Conservation (phyloP, 2,329 filamentous ascomycete species). For the Leptographium wingfieldii region DNA sequence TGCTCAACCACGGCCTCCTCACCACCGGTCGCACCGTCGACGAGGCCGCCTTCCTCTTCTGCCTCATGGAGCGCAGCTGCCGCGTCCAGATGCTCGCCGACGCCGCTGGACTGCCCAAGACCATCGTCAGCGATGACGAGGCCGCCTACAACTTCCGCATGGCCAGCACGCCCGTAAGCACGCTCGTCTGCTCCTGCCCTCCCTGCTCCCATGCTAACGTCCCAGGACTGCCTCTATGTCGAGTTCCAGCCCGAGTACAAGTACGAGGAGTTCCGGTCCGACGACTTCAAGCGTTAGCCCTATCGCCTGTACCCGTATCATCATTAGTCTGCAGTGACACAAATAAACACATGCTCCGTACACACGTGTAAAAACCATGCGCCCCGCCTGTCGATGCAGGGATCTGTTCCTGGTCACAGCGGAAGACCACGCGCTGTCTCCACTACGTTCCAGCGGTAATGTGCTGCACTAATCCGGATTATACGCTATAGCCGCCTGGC, state of each 20-base stretch:
- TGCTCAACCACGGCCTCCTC: conserved; percentile 49
- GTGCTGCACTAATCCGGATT: no score
- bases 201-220: background rate
- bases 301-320: background rate
- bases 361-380: no score
- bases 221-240: conserved; percentile 31
- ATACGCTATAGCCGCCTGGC: no score
- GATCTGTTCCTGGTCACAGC: no score
- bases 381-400: no score
- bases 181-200: background rate
- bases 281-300: conserved; percentile 6
- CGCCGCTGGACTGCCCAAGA: conserved; percentile 27
- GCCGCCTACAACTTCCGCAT: conserved; percentile 17
- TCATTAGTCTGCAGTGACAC: no score
- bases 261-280: conserved; percentile 21
- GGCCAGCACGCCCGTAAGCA: conserved; percentile 13
- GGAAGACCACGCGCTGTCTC: no score
- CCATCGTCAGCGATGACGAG: conserved; percentile 23
- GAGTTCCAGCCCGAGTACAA: conserved; percentile 39
- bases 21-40: conserved; percentile 49
- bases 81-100: conserved; percentile 50
- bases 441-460: no score
- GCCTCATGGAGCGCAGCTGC: conserved; percentile 52
- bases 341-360: no score
- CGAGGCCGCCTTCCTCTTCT: conserved; percentile 49